Conservation (phyloP, 108 stramenopile genomes). For the Nitzschia sp. region DNA sequence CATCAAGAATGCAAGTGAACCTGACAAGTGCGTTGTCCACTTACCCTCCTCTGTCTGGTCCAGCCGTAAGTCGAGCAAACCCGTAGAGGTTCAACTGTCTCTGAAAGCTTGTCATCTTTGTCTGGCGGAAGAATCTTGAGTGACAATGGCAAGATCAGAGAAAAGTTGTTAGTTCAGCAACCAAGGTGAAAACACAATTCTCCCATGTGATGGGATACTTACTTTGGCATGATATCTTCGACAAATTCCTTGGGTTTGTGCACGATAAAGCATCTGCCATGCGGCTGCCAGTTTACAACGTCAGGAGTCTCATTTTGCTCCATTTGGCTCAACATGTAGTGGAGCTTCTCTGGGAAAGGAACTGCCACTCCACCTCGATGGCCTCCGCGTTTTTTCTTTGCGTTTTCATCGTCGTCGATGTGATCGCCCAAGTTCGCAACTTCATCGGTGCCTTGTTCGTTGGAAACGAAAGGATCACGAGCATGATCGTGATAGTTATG, state of each 20-base stretch:
- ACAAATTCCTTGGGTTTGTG: slow-evolving; percentile 66
- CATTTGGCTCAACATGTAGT: slow-evolving; percentile 55
- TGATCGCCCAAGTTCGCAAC: background rate
- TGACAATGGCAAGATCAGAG: slow-evolving; percentile 8
- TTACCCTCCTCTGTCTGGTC: slow-evolving; percentile 38
- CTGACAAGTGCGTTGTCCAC: slow-evolving; percentile 1
- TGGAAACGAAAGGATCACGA: slow-evolving; percentile 15
- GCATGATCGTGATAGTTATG: slow-evolving; percentile 56
- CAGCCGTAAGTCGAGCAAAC: slow-evolving; percentile 45
- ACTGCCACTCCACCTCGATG: slow-evolving; percentile 63
- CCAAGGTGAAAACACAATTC: background rate
- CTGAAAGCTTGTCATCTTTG: slow-evolving; percentile 33
- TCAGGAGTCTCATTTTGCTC: slow-evolving; percentile 45
- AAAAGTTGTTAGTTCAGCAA: background rate
- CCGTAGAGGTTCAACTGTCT: slow-evolving; percentile 53
- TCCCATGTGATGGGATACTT: slow-evolving; percentile 21
- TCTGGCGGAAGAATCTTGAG: slow-evolving; percentile 30
- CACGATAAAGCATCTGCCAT: slow-evolving; percentile 67
- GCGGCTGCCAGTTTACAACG: slow-evolving; percentile 70
- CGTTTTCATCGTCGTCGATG: slow-evolving; percentile 18
- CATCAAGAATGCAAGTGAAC: slow-evolving; percentile 63
- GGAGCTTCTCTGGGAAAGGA: slow-evolving; percentile 70
- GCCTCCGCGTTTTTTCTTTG: slow-evolving; percentile 16
- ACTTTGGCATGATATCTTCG: slow-evolving; percentile 71
- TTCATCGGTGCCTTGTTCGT: background rate